Evolutionary conservation across 306 rosid genomes (phyloP), one percentile per base, ranked within the genome.

Genomic region (Prunus dulcis): DNA sequence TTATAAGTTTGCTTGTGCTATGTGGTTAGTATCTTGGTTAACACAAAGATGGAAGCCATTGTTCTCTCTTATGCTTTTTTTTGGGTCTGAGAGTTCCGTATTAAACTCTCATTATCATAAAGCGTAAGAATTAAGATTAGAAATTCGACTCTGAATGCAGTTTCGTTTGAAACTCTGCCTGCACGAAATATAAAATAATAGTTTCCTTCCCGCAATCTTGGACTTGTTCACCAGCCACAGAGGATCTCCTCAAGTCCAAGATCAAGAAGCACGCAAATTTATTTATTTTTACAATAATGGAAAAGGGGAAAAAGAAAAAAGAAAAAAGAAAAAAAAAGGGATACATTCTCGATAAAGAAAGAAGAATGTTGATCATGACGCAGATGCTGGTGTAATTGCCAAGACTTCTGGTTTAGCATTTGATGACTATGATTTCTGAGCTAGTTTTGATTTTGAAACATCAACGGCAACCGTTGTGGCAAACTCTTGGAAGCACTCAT

Each of bases 401-500:
- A 32, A 25, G 0, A 74, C 43, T 74, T 58, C 79, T 12, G 70
- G 79, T 46, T 57, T 58, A 22, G 74, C 38, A 13, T 63, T 57
- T 18, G 9, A 38, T 1, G 43, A 38, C 43, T 6, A n/a, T 9
- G 73, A 14, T 23, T 52, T 18, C 8, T 51, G 30, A 30, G 34
- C 61, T 5, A 30, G 52, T 19, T 43, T 28, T 2, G 67, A 30
- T 27, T 43, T 20, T 2, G 67, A 17, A 56, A 10, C 18, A 46
- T 18, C 52, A 12, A 43, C 73, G 5, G 10, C 34, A 13, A 23
- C 14, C 34, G 3, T 67, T 3, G 12, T 17, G 10, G 77, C 69
- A 75, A 84, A 86, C 14, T 82, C 89, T 61, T 77, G 49, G 18
- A 73, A 89, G 82, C 89, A 89, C 25, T 85, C 85, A 30, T 87